phyloP scores from a whole-genome alignment of 148 eudicot species.

The Beta vulgaris region DNA sequence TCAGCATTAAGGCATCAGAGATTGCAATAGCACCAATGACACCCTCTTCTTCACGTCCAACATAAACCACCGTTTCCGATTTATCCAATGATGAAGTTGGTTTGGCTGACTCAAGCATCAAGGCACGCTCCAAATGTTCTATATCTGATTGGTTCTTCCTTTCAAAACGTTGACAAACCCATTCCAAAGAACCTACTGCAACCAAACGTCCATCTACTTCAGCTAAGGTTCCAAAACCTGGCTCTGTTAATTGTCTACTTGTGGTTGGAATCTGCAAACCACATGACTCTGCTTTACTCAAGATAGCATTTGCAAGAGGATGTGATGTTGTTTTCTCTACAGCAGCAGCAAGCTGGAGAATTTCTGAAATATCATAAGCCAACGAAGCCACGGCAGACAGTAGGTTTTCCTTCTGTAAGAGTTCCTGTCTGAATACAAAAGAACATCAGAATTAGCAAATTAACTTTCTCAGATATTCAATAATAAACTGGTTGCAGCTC shows the following conservation, averaged over 20 bases:
- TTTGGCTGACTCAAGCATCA: constrained; percentile 37
- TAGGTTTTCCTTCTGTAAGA: constrained; percentile 91
- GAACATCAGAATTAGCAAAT: constrained; percentile 2
- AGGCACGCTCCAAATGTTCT: constrained; percentile 42
- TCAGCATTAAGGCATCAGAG: constrained; percentile 78
- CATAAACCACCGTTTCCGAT: constrained; percentile 76
- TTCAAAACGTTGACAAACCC: constrained; percentile 76
- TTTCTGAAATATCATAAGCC: constrained; percentile 49
- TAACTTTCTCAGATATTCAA: neutral
- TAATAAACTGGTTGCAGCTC: neutral
- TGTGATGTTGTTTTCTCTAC: constrained; percentile 94
- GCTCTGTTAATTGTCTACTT: constrained; percentile 76
- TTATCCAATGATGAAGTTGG: constrained; percentile 38
- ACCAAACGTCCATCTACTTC: constrained; percentile 87
- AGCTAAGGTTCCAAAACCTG: constrained; percentile 92
- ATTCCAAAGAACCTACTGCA: constrained; percentile 80
- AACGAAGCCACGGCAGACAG: constrained; percentile 64
- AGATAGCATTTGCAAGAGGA: constrained; percentile 88
- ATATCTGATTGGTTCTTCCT: constrained; percentile 45
- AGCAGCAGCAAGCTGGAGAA: constrained; percentile 89
- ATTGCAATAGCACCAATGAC: constrained; percentile 83
- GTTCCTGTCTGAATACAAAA: constrained; percentile 75
- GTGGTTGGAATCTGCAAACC: constrained; percentile 61
- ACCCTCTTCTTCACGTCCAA: constrained; percentile 92
- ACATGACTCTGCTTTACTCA: constrained; percentile 67